Base-by-base conservation (phyloP, 2,329 filamentous ascomycete species). In the Thielaviopsis ethacetica region DNA sequence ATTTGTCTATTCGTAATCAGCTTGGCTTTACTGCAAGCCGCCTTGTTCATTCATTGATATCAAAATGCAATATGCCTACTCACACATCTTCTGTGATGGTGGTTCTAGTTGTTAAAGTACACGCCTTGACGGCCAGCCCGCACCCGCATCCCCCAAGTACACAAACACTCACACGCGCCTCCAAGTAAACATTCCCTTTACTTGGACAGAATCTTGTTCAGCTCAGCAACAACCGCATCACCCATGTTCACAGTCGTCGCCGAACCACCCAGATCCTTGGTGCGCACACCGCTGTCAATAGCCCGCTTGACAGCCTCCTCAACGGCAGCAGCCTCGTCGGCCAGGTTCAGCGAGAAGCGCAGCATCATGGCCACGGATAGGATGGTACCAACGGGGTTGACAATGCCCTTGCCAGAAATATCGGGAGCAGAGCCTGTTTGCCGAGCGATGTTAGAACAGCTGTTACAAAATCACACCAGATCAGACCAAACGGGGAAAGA, bases 361-460 rank as follows among this genome's bases (percentile, higher is more conserved):
- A 96, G 80, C 85, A 98, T 88, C 90, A 97, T 95, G 67, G 89
- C 89, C 15, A 95, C 80, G 13, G 90, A 95, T 51, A 97, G 81
- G 63, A 97, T 89, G 58, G 89, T 91, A 56, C 91, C 91, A 62
- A 97, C 78, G 38, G 91, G 91, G 77, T 73, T 71, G 21, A 95
- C 90, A 65, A 95, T 85, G 62, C 88, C 88, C 74, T 94, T 81
- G 64, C 91, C 91, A 1, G 88, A 89, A 67, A 97, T 97, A 68
- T 97, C 91, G 27, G 91, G 91, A 21, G 91, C 91, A 53, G 88
- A 93, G 44, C 89, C 86, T 87, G 56, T 15, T 53, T 12, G 24
- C 24, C 24, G 6, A 26, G 24, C 3, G n/a, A 24, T 15, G 24
- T 15, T 13, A 13, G 51, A 12, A 44, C 22, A 27, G 13, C 9